These are phyloP conservation scores for Nitzschia palea DNA, from an alignment of 108 stramenopile species.

Conservation along the genomic window DNA sequence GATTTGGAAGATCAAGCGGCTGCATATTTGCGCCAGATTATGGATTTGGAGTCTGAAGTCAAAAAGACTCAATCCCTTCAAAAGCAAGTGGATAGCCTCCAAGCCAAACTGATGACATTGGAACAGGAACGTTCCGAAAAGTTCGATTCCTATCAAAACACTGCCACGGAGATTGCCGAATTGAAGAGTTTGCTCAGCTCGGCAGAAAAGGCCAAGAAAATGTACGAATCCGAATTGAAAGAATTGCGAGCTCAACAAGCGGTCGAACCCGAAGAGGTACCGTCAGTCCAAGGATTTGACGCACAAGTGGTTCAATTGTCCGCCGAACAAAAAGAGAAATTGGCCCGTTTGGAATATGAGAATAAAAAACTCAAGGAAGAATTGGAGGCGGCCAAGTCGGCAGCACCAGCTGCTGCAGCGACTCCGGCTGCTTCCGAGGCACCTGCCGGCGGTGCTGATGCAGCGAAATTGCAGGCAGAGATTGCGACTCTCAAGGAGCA, in stretches of 20 bases:
- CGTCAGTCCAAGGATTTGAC: slow-evolving; percentile 36
- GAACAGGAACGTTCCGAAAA: slow-evolving; percentile 45
- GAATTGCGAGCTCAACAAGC: slow-evolving; percentile 78
- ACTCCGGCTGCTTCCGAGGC: slow-evolving; percentile 6
- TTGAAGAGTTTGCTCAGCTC: slow-evolving; percentile 59
- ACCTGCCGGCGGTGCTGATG: slow-evolving; percentile 6
- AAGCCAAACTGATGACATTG: slow-evolving; percentile 39
- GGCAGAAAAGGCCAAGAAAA: slow-evolving; percentile 76
- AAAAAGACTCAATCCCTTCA: slow-evolving; percentile 67
- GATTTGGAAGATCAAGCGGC: slow-evolving; percentile 80
- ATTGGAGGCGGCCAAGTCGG: slow-evolving; percentile 28
- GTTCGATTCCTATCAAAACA: slow-evolving; percentile 41
- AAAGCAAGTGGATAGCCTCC: slow-evolving; percentile 57
- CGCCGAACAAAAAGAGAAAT: slow-evolving; percentile 51
- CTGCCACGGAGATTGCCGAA: slow-evolving; percentile 58
- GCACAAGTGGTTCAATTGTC: slow-evolving; percentile 18
- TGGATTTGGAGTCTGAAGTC: slow-evolving; percentile 77
- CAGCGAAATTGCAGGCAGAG: slow-evolving; percentile 13
- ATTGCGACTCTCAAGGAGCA: slow-evolving; percentile 54
- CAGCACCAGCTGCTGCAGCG: slow-evolving; percentile 25
- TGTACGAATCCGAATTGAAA: slow-evolving; percentile 77
- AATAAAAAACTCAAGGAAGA: slow-evolving; percentile 70
- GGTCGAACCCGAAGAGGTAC: slow-evolving; percentile 45
- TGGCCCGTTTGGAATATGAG: slow-evolving; percentile 74
- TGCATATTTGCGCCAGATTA: slow-evolving; percentile 75